phyloP scores from a whole-genome alignment of 768 basidiomycete genomes.

The Termitomyces sp. region DNA sequence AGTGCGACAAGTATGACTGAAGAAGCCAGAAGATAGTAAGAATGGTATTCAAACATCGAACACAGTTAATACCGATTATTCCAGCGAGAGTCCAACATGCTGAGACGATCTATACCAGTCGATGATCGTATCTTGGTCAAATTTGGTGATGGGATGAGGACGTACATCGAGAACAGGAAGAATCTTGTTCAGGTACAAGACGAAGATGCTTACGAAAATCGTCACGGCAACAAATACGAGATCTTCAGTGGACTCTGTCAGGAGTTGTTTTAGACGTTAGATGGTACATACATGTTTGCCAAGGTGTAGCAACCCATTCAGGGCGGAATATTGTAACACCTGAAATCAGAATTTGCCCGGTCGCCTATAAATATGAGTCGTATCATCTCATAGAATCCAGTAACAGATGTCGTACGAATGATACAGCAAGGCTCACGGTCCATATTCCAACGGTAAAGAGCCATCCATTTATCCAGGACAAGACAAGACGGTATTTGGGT shows the following conservation, averaged over 20 bases:
- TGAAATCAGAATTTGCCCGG: constrained; percentile 53
- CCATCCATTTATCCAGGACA: constrained; percentile 69
- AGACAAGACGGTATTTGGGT: constrained; percentile 40
- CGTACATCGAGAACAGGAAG: constrained; percentile 44
- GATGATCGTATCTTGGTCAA: not conserved
- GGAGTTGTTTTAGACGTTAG: not conserved
- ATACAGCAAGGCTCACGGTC: constrained; percentile 59
- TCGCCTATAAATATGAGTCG: constrained; percentile 30
- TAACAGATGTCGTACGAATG: constrained; percentile 36
- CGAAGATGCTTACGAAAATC: constrained; percentile 38
- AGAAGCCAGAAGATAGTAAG: not conserved
- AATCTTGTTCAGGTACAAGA: constrained; percentile 49
- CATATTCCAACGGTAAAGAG: constrained; percentile 63
- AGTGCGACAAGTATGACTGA: constrained; percentile 50
- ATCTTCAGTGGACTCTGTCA: constrained; percentile 22
- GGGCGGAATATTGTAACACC: constrained; percentile 53
- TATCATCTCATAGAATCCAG: not conserved
- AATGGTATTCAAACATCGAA: not conserved
- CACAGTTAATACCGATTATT: constrained; percentile 33
- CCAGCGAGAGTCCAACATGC: constrained; percentile 60
- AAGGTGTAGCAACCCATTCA: constrained; percentile 49
- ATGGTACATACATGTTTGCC: constrained; percentile 47
- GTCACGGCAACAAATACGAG: constrained; percentile 53
- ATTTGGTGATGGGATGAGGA: not conserved
- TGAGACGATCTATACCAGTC: constrained; percentile 37